Percentiles rank a stretch among this genome's conserved stretches.
Conservation (phyloP, 805 yeast genomes). For the Danielozyma ontarioensis region DNA sequence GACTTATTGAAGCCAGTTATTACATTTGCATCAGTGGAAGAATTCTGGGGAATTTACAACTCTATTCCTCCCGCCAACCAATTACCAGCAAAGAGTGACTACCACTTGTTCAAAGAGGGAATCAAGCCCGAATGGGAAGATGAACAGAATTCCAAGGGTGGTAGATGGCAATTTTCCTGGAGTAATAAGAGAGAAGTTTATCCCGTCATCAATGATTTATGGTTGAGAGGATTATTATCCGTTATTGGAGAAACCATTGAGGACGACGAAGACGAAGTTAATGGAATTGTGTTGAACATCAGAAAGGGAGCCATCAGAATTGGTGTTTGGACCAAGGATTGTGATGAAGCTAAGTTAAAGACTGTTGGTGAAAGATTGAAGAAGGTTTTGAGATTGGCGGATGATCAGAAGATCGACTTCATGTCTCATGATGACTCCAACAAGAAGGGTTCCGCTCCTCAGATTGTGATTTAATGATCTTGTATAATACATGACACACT, state of each 20-base stretch:
- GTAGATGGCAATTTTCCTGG: conserved; percentile 77
- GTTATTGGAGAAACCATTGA: conserved; percentile 95
- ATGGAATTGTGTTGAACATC: conserved; percentile 88
- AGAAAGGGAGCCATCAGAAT: conserved; percentile 79
- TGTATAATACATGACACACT: background rate
- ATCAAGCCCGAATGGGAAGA: conserved; percentile 99
- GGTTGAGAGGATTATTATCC: conserved; percentile 85
- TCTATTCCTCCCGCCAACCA: conserved; percentile 89
- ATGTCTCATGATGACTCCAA: conserved; percentile 55
- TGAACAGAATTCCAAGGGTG: conserved; percentile 78
- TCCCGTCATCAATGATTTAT: conserved; percentile 74
- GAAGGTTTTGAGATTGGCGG: conserved; percentile 72
- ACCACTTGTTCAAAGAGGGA: conserved; percentile 90
- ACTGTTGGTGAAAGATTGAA: conserved; percentile 85
- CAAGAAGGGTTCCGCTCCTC: conserved; percentile 34
- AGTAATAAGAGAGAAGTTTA: conserved; percentile 58
- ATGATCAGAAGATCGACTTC: conserved; percentile 76
- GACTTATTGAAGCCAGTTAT: conserved; percentile 90
- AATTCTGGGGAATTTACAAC: conserved; percentile 97
- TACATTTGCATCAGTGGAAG: conserved; percentile 91
- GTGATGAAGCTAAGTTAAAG: conserved; percentile 55
- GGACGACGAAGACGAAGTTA: conserved; percentile 77
- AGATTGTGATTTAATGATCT: conserved; percentile 24
- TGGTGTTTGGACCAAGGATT: conserved; percentile 90
- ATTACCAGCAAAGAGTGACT: conserved; percentile 87